Conservation (phyloP, 495 filamentous ascomycete genomes). For the Evansstolkia leycettana region DNA sequence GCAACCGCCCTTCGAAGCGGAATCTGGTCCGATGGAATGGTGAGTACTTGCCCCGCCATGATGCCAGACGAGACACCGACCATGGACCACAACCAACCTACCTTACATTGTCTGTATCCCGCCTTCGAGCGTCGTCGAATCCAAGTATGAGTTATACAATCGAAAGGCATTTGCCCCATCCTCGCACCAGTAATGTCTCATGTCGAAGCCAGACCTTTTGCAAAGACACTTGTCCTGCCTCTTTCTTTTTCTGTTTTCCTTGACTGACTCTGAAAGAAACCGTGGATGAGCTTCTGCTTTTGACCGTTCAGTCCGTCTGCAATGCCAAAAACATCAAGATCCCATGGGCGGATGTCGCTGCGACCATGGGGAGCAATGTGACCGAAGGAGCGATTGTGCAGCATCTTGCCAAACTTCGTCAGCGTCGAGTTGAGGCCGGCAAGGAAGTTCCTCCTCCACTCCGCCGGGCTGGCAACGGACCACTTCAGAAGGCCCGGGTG, state of each 20-base stretch:
- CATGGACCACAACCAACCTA: too few species aligned
- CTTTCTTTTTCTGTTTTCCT: too few species aligned
- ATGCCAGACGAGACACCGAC: too few species aligned
- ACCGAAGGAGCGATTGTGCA: constrained; percentile 35
- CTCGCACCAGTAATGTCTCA: too few species aligned
- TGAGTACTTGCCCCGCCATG: constrained; percentile 10
- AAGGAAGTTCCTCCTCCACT: constrained; percentile 29
- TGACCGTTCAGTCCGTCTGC: constrained; percentile 31
- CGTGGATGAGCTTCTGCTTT: constrained; percentile 23
- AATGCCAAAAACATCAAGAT: constrained; percentile 22
- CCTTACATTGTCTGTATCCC: too few species aligned
- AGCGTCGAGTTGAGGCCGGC: constrained; percentile 14
- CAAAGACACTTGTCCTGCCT: too few species aligned
- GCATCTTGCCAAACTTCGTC: constrained; percentile 34
- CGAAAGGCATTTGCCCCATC: too few species aligned
- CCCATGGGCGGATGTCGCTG: constrained; percentile 27
- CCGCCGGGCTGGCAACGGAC: constrained; percentile 13
- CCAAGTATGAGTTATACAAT: too few species aligned
- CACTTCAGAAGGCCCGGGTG: too few species aligned
- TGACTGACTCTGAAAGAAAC: too few species aligned
- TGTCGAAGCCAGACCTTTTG: too few species aligned
- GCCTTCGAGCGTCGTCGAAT: too few species aligned
- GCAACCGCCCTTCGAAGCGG: constrained; percentile 18
- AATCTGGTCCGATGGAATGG: constrained; percentile 34
- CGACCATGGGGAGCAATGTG: constrained; percentile 20